Base-by-base conservation (phyloP, 2,329 filamentous ascomycete species). In the Pestalotiopsis fici region DNA sequence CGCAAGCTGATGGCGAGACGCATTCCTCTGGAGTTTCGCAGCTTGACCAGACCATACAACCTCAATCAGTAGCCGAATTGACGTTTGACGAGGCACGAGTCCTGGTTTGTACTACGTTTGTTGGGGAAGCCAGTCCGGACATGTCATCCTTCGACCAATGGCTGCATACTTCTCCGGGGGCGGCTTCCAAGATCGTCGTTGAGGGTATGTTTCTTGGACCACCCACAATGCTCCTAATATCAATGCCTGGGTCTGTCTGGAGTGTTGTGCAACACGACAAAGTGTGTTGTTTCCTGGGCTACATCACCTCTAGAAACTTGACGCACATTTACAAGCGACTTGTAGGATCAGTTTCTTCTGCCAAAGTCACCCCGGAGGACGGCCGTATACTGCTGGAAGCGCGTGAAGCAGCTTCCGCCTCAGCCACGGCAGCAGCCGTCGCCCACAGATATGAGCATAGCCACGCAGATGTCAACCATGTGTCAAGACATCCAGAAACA, bases 151-250 rank as follows among this genome's bases (percentile, higher is more conserved):
- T 90, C 74, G 86, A 89, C 67, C 86, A 89, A 69, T 91, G 89
- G 89, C 81, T 91, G n/a, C 85, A 88, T 59, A 86, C 87, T 70
- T 84, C 85, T 1, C 87, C 88, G 1, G 78, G 85, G 0, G 82
- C 87, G 3, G 86, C 86, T 1, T 83, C 86, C 18, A 88, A 87
- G 71, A 87, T 91, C 66, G 83, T 85, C 6, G 88, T 91, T 4
- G 89, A 91, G 74, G 89, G 88, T 71, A 91, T 91, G 87, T 91
- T 91, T 69, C 79, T 91, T 21, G 89, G 89, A 0, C 89, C 89
- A 0, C 88, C 89, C 1, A 91, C 89, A 0, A 90, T 91, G 81
- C 78, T 91, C 9, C 79, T 91, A 35, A 88, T 91, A 65, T 91
- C 89, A 3, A 91, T 91, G 86, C 88, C 89, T 3, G 83, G 86